Base-by-base conservation (phyloP, 129 eudicot species). In the Sambucus nigra region DNA sequence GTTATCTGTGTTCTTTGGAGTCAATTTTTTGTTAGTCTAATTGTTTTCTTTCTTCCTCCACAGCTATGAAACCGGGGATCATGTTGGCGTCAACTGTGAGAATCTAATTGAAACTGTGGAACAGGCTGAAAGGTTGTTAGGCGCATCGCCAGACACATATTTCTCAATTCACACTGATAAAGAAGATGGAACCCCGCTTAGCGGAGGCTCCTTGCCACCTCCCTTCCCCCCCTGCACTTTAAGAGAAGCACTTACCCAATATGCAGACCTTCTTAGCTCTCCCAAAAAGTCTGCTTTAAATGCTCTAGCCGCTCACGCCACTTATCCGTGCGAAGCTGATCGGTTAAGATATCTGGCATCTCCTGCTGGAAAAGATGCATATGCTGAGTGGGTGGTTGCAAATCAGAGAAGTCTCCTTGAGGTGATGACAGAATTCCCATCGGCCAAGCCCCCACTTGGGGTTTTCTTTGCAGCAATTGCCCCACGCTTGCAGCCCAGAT, bases 351-450 rank as follows among this genome's bases (percentile, higher is more conserved):
- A 70, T 61, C 86, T 87, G 20, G 96, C 96, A 47, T 87, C 96
- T 15, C 88, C 96, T 49, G 83, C 74, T 68, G 96, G 96, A 73
- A 87, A 87, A 94, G 96, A n/a, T n/a, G n/a, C n/a, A n/a, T n/a
- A 65, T n/a, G n/a, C n/a, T n/a, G n/a, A n/a, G n/a, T n/a, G n/a
- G n/a, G n/a, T n/a, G n/a, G n/a, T n/a, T n/a, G n/a, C n/a, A n/a
- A n/a, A n/a, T n/a, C n/a, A n/a, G n/a, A n/a, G n/a, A n/a, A n/a
- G n/a, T n/a, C n/a, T n/a, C n/a, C n/a, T n/a, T n/a, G n/a, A n/a
- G n/a, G n/a, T n/a, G n/a, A n/a, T n/a, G n/a, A n/a, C n/a, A n/a
- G n/a, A n/a, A n/a, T n/a, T n/a, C n/a, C n/a, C n/a, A n/a, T n/a
- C n/a, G n/a, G n/a, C n/a, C n/a, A n/a, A n/a, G n/a, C n/a, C n/a